Evolutionary conservation across 441 rosid species (phyloP), one percentile per base, ranked within the genome.

Genomic region (Erodium texanum): DNA sequence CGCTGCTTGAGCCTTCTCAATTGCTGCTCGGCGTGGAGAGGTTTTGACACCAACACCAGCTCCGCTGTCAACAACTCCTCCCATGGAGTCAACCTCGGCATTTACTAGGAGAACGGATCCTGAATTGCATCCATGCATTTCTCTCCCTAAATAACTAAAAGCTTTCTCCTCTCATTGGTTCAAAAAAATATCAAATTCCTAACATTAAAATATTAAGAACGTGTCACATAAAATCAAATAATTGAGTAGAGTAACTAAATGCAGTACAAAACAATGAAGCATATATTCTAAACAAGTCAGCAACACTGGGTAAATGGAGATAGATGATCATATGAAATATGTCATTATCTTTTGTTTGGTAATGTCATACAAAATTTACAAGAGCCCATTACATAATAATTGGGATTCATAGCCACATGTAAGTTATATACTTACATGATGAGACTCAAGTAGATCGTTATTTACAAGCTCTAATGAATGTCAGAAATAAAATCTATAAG

Each of bases 11-110:
- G 97, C 98, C 84, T 87, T 93, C 79, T 90, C 99, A 77, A 96
- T 87, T 71, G 97, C 97, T 65, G 84, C 88, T 82, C 82, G 88
- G 70, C 78, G 83, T 8, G 93, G 98, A 84, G 99, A 93, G 84
- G 94, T 82, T 84, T 89, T 90, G 78, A 89, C 80, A 70, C 89
- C 94, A 81, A 83, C 79, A 81, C 93, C 97, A 80, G 83, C 93
- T 84, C 97, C 93, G 54, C 96, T 83, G 70, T 96, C 97, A 69
- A 89, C 84, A 85, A 89, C 88, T 85, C 98, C 99, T 76, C 98
- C 98, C 99, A 96, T 96, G 83, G 96, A 96, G 86, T 90, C 98
- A 84, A 87, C 90, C 85, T 93, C 98, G 83, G 99, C 98, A 92
- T 90, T 87, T 86, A 89, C 86, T 79, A 84, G 79, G 80, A 83